These are phyloP conservation scores for Gaertneriomyces semiglobifer DNA, from an alignment of 192 early-diverging fungal genomes.

Conservation along the genomic window DNA sequence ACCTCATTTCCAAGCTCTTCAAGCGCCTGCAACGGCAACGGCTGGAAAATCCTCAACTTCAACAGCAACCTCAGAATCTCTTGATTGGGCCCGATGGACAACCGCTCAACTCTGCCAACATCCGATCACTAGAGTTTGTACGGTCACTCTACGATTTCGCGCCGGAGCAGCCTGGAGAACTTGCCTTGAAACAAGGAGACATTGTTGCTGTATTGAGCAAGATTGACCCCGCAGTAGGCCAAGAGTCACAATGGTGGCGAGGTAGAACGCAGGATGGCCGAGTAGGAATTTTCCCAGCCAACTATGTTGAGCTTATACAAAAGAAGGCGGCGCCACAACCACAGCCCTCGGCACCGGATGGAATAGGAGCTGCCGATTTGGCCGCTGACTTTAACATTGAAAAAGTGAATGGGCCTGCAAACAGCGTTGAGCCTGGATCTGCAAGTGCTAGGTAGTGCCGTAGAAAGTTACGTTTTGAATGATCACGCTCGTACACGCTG, in stretches of 20 bases:
- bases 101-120: slow-evolving; percentile 34
- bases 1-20: slow-evolving; percentile 85
- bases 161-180: slow-evolving; percentile 68
- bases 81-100: slow-evolving; percentile 26
- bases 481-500: too few relatives aligned
- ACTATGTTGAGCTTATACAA: slow-evolving; percentile 85
- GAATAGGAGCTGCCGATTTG: too few relatives aligned
- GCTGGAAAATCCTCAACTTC: slow-evolving; percentile 16
- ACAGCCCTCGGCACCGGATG: neutral
- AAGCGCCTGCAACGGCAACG: slow-evolving; percentile 59
- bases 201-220: slow-evolving; percentile 86
- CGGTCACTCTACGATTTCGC: slow-evolving; percentile 85
- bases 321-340: slow-evolving; percentile 38
- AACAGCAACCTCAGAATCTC: neutral
- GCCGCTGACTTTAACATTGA: too few relatives aligned
- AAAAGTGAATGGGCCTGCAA: too few relatives aligned
- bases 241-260: slow-evolving; percentile 86
- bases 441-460: too few relatives aligned
- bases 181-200: slow-evolving; percentile 81
- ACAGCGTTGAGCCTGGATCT: too few relatives aligned
- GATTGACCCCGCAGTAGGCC: slow-evolving; percentile 67
- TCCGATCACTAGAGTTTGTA: slow-evolving; percentile 75
- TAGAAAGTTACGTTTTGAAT: too few relatives aligned
- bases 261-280: slow-evolving; percentile 76
- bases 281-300: slow-evolving; percentile 87